phyloP scores from a whole-genome alignment of 2,329 filamentous ascomycete genomes.

The Zymoseptoria ardabiliae region DNA sequence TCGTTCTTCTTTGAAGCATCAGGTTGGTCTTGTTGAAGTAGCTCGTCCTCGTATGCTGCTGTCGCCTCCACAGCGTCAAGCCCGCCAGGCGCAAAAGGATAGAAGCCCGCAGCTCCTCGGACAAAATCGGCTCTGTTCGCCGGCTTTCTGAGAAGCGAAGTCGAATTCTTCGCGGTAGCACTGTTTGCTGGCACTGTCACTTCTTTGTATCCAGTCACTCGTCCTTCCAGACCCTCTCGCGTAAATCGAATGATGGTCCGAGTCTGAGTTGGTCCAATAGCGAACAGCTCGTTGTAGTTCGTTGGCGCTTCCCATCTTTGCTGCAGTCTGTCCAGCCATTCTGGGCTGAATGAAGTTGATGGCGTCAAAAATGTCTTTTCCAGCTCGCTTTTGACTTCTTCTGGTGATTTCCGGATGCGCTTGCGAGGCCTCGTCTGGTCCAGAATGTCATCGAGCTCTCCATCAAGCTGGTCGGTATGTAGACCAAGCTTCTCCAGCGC shows the following conservation, averaged over 20 bases:
- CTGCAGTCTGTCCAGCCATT: conserved; percentile 85
- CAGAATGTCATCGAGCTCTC: conserved; percentile 52
- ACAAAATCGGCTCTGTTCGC: conserved; percentile 85
- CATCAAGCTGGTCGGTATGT: conserved; percentile 17
- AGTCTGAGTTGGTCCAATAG: conserved; percentile 82
- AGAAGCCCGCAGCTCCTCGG: conserved; percentile 83
- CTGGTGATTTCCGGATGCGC: conserved; percentile 47
- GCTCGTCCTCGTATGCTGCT: conserved; percentile 73
- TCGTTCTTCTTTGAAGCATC: conserved; percentile 34
- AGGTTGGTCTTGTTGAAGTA: conserved; percentile 43
- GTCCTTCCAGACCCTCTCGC: conserved; percentile 82
- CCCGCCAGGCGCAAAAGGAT: conserved; percentile 87
- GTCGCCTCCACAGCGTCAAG: conserved; percentile 79
- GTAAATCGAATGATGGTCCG: conserved; percentile 91
- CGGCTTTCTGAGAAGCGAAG: conserved; percentile 77
- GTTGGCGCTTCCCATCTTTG: conserved; percentile 79
- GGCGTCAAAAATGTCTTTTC: conserved; percentile 74
- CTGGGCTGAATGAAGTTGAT: conserved; percentile 67
- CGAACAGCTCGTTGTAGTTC: conserved; percentile 77
- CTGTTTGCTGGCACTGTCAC: conserved; percentile 85
- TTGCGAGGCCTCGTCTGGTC: conserved; percentile 47
- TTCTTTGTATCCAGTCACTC: conserved; percentile 88
- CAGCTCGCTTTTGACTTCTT: conserved; percentile 62
- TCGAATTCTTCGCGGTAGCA: conserved; percentile 91
- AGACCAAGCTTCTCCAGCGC: conserved; percentile 49